Evolutionary conservation across 257 asterid genomes (phyloP).

Genomic region (Striga asiatica): DNA sequence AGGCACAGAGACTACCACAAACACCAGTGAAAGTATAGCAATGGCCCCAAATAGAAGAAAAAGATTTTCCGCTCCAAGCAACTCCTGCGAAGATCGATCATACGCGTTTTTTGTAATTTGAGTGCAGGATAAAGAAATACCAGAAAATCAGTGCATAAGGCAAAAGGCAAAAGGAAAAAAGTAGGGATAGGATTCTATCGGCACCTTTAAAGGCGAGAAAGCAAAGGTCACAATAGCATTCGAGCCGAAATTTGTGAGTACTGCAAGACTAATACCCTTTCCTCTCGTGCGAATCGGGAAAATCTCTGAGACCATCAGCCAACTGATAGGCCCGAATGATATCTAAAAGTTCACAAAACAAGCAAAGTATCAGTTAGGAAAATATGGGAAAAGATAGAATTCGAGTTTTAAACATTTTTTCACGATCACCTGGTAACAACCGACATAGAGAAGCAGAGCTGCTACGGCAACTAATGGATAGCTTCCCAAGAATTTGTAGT

Average conservation of each 20-base stretch:
- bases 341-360: conserved; percentile 33
- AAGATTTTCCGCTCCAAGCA: conserved; percentile 79
- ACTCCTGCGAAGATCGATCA: conserved; percentile 39
- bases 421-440: conserved; percentile 82
- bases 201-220: conserved; percentile 85
- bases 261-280: conserved; percentile 97
- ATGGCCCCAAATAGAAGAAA: conserved; percentile 84
- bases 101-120: neutral
- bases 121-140: neutral
- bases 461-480: conserved; percentile 84
- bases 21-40: conserved; percentile 55
- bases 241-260: conserved; percentile 86
- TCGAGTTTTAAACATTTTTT: neutral
- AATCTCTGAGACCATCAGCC: conserved; percentile 99
- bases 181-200: neutral
- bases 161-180: neutral
- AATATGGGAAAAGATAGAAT: neutral
- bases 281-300: conserved; percentile 94
- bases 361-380: neutral
- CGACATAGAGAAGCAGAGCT: conserved; percentile 89
- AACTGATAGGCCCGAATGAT: conserved; percentile 97
- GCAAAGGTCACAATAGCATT: conserved; percentile 96
- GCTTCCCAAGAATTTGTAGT: conserved; percentile 78
- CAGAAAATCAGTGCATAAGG: too few relatives aligned
- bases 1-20: conserved; percentile 58